Base-by-base conservation (phyloP, 2,329 filamentous ascomycete species). In the Apiospora pterosperma region DNA sequence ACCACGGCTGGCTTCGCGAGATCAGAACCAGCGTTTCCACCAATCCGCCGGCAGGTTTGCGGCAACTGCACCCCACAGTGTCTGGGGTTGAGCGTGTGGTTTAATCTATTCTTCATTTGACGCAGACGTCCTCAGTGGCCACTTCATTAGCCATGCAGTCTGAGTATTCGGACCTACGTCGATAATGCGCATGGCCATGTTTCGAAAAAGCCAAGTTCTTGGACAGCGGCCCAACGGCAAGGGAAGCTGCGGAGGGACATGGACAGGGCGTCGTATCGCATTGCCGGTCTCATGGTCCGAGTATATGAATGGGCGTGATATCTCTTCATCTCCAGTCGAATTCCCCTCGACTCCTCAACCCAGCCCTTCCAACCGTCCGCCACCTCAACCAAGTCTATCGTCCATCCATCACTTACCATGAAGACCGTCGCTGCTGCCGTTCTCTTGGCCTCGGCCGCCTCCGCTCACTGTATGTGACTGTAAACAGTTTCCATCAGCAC, bases 361-460 rank as follows among this genome's bases (percentile, higher is more conserved):
- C 44, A 48, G 23, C 23, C 23, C 23, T 19, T 34, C 25, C 28
- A 34, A 52, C 44, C 25, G 16, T 6, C 48, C 11, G 28, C 48
- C 28, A 19, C 16, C 48, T n/a, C 28, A n/a, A 55, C 28, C 48
- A 28, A 34, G 48, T 34, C 48, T n/a, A 55, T 11, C 19, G 21
- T 55, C 25, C 58, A 39, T 31, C 23, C 28, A 7, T 12, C 60
- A 34, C 31, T 62, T 41, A 62, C 34, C 42, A 62, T 62, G 61
- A 62, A 62, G 41, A 14, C 61, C 42, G 21, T 36, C 34, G 61
- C 61, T 52, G 42, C 61, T 25, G 38, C 42, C 41, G n/a, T 42
- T 31, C 34, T 63, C 39, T 21, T 63, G 44, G 61, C 38, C 36
- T 63, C 44, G 48, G 61, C 61, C 44, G 44, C 21, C 21, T 59